Conservation (phyloP, 2,329 filamentous ascomycete species). For the Pestalotiopsis sp. region DNA sequence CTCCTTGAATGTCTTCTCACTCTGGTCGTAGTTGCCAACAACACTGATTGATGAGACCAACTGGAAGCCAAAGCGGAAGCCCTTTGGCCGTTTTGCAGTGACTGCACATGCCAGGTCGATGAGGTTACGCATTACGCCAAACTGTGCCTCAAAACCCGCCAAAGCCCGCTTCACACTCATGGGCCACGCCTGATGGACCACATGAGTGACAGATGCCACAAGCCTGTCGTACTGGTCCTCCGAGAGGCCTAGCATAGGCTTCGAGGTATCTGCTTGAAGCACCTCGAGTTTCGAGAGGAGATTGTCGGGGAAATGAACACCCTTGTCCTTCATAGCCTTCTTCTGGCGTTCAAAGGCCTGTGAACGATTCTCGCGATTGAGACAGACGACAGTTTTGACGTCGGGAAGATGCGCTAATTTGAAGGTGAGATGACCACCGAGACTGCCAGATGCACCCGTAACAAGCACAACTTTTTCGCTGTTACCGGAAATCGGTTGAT, state of each 20-base stretch:
- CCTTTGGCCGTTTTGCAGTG: slow-evolving; percentile 20
- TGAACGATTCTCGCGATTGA: slow-evolving; percentile 1
- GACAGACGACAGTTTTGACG: slow-evolving; percentile 6
- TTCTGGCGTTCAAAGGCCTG: slow-evolving; percentile 1
- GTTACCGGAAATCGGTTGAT: not conserved
- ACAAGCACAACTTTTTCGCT: slow-evolving; percentile 9
- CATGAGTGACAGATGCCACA: slow-evolving; percentile 40
- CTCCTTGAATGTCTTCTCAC: slow-evolving; percentile 19
- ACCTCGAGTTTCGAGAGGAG: slow-evolving; percentile 8
- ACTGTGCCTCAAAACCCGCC: slow-evolving; percentile 50
- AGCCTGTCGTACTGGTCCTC: slow-evolving; percentile 38
- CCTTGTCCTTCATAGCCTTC: slow-evolving; percentile 1
- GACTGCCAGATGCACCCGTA: slow-evolving; percentile 10
- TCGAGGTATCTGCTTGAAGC: slow-evolving; percentile 46
- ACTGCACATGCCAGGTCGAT: slow-evolving; percentile 44
- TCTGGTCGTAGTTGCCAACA: slow-evolving; percentile 33
- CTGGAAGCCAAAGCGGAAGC: slow-evolving; percentile 36
- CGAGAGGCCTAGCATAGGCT: slow-evolving; percentile 48
- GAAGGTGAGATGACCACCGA: not conserved
- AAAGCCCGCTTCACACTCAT: slow-evolving; percentile 56
- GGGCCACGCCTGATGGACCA: slow-evolving; percentile 58
- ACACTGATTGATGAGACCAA: slow-evolving; percentile 45
- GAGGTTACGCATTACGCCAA: slow-evolving; percentile 52
- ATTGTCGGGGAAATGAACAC: not conserved
- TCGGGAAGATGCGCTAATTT: slow-evolving; percentile 2